Evolutionary conservation across 192 early-diverging fungal species (phyloP), one percentile per base, ranked within the genome.

Genomic region (Chytriomyces hyalinus): DNA sequence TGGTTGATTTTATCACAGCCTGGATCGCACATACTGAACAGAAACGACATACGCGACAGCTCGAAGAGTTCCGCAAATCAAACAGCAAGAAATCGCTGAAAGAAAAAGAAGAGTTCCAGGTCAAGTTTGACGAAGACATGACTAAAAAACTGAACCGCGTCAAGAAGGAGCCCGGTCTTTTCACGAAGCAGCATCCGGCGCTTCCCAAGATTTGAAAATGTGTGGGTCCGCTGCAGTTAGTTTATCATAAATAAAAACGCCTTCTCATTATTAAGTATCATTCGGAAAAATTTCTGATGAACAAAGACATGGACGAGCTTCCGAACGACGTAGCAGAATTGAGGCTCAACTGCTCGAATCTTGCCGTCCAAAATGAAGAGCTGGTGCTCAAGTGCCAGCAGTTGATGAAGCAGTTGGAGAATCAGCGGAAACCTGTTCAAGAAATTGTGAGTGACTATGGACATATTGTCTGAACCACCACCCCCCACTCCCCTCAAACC

Each of bases 81-180:
- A 77, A 77, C 47, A 26, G 17, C 24, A 78, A 78, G 49, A 62
- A 71, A 24, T 20, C 45, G 2, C 59, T 24, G 5, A 78, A 78
- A 65, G 77, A 78, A 11, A 70, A 72, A 36, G 62, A 71, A 44
- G 77, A 78, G 26, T 78, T 78, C 69, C 61, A 78, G 72, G 70
- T 72, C 11, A n/a, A 28, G 36, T 78, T 78, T 43, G 77, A 78
- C 44, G 68, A 65, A 13, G 59, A 62, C 22, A 10, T 72, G 59
- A 15, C 43, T 6, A 17, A 10, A 22, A 78, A 62, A 62, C 65
- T 78, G 51, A 36, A 46, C 10, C 10, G 9, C 22, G 44, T 78
- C 57, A 69, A 70, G 22, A 65, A 44, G 17, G 77, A 78, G 1
- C 15, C 49, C 8, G n/a, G 4, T 13, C 47, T 72, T 36, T 78